phyloP scores from a whole-genome alignment of 768 basidiomycete genomes.

The Holtermannia corniformis region DNA sequence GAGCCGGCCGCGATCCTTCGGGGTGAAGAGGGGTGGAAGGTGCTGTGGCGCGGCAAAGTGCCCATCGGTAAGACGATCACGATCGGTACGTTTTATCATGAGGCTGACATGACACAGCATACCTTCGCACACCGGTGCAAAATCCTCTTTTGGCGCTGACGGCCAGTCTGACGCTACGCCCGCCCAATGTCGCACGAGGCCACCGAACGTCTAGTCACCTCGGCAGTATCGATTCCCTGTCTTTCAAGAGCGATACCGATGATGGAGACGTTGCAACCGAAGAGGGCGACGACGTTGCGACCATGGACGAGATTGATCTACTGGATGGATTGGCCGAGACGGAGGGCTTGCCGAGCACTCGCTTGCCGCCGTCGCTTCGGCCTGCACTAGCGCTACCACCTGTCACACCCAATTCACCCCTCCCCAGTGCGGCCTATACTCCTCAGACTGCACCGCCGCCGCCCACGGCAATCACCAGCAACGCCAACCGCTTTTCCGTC shows the following conservation, averaged over 20 bases:
- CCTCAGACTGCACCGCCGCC: constrained; percentile 47
- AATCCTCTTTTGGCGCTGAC: constrained; percentile 79
- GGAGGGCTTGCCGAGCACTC: constrained; percentile 54
- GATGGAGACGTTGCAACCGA: constrained; percentile 42
- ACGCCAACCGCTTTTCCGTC: constrained; percentile 26
- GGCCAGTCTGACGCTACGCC: constrained; percentile 69
- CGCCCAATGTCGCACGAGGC: constrained; percentile 4
- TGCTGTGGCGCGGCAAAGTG: constrained; percentile 65
- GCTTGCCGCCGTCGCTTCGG: constrained; percentile 61
- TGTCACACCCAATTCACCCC: constrained; percentile 15
- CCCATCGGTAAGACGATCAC: constrained; percentile 58
- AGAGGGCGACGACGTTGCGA: constrained; percentile 39
- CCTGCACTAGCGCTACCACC: constrained; percentile 40
- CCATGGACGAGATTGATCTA: constrained; percentile 60
- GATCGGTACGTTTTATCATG: not conserved
- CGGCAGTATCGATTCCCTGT: constrained; percentile 11
- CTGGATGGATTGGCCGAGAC: constrained; percentile 53
- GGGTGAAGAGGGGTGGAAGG: constrained; percentile 63
- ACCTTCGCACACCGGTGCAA: constrained; percentile 56
- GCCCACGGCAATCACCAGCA: constrained; percentile 35
- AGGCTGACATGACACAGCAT: constrained; percentile 48
- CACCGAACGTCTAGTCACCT: constrained; percentile 5
- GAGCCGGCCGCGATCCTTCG: constrained; percentile 61
- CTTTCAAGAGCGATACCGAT: constrained; percentile 16
- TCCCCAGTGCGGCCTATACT: constrained; percentile 46